Evolutionary conservation across 805 yeast genomes (phyloP).

Genomic region (Ogataea parapolymorpha): DNA sequence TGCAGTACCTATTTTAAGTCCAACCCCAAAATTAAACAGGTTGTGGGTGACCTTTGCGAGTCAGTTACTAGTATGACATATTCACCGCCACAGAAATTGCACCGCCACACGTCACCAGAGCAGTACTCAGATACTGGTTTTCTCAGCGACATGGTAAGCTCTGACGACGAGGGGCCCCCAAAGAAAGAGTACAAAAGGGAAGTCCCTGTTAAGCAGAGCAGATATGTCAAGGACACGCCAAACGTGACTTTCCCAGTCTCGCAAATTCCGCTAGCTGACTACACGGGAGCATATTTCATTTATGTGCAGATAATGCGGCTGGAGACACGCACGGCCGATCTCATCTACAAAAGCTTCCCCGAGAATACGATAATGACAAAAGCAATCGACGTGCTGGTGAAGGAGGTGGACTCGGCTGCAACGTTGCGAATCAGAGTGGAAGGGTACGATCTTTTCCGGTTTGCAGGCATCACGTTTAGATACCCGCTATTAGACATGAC

Average conservation of each 20-base stretch:
- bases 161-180: background rate
- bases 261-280: conserved; percentile 3
- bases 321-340: conserved; percentile 5
- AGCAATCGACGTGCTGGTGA: conserved; percentile 1
- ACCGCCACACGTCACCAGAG: background rate
- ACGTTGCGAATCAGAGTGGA: conserved; percentile 3
- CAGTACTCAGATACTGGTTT: background rate
- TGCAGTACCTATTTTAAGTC: background rate
- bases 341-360: conserved; percentile 3
- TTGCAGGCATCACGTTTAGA: background rate
- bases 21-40: background rate
- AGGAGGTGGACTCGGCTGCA: background rate
- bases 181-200: no score
- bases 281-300: conserved; percentile 6
- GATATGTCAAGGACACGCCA: no score
- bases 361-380: background rate
- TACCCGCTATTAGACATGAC: conserved; percentile 5
- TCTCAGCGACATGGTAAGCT: conserved; percentile 3
- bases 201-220: no score
- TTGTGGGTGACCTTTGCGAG: background rate
- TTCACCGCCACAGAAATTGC: background rate
- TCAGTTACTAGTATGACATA: background rate
- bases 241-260: background rate
- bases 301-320: conserved; percentile 5
- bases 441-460: background rate